Evolutionary conservation across 495 filamentous ascomycete genomes (phyloP).

Genomic region (Talaromyces stipitatus): DNA sequence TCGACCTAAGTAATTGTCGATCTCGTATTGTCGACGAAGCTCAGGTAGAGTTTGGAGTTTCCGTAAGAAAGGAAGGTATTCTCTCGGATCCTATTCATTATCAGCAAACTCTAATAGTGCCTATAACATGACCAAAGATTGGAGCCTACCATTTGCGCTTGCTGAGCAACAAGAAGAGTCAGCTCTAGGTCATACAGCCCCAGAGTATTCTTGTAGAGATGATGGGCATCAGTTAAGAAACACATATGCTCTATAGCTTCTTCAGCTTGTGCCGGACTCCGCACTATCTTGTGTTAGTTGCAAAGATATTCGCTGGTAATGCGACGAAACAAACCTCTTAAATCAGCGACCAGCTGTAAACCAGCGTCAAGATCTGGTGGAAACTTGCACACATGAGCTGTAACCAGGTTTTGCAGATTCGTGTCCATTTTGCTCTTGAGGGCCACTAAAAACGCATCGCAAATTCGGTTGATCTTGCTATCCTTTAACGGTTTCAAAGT

Average conservation of each 20-base stretch:
- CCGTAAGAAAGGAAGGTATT: conserved; percentile 93
- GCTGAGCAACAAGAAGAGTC: conserved; percentile 83
- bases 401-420: conserved; percentile 87
- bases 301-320: conserved; percentile 8
- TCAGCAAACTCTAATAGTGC: not conserved
- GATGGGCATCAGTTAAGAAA: conserved; percentile 89
- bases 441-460: conserved; percentile 69
- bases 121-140: not conserved
- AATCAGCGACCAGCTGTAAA: conserved; percentile 63
- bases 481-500: conserved; percentile 11
- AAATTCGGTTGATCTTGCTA: conserved; percentile 79
- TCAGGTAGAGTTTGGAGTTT: conserved; percentile 66
- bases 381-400: conserved; percentile 85
- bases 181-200: conserved; percentile 89
- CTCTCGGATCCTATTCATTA: conserved; percentile 61
- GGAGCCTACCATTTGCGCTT: conserved; percentile 66
- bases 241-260: conserved; percentile 91
- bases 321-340: conserved; percentile 45
- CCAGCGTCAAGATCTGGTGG: conserved; percentile 88
- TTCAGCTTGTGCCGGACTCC: conserved; percentile 62
- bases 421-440: conserved; percentile 55
- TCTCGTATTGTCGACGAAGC: conserved; percentile 65
- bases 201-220: conserved; percentile 83
- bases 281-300: conserved; percentile 27
- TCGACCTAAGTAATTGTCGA: conserved; percentile 79